phyloP scores from a whole-genome alignment of 495 filamentous ascomycete genomes.

The Paragyromitra xinjiangensis region DNA sequence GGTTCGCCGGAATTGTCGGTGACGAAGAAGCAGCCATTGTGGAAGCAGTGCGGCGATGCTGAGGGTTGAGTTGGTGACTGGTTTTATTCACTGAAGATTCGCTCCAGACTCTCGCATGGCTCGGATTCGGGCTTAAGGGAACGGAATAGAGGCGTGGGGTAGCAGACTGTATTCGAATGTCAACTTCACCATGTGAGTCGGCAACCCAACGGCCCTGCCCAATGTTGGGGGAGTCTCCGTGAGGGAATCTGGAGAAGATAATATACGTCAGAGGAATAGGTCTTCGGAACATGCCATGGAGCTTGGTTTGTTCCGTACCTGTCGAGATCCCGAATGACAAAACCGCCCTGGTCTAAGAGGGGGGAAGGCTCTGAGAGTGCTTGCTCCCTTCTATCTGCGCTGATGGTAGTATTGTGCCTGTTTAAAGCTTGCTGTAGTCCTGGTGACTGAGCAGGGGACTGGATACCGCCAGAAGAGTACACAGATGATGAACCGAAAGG shows the following conservation, averaged over 20 bases:
- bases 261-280: constrained; percentile 56
- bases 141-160: constrained; percentile 42
- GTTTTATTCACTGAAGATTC: constrained; percentile 54
- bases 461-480: constrained; percentile 36
- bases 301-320: constrained; percentile 53
- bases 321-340: constrained; percentile 54
- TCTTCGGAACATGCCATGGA: constrained; percentile 56
- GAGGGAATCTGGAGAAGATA: constrained; percentile 56
- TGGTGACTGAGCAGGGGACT: constrained; percentile 39
- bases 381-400: constrained; percentile 23
- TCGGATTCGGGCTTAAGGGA: constrained; percentile 38
- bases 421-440: constrained; percentile 42
- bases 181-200: constrained; percentile 46
- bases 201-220: constrained; percentile 38
- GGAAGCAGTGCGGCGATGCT: constrained; percentile 48
- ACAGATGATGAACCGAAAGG: constrained; percentile 49
- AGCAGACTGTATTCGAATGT: constrained; percentile 41
- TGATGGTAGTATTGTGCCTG: constrained; percentile 17
- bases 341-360: constrained; percentile 34
- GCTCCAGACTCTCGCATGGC: constrained; percentile 57
- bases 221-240: constrained; percentile 55
- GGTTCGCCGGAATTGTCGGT: constrained; percentile 43
- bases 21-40: constrained; percentile 47
- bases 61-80: constrained; percentile 36
- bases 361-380: constrained; percentile 39